phyloP scores from a whole-genome alignment of 768 basidiomycete genomes.

The Lanmaoa rubissima region DNA sequence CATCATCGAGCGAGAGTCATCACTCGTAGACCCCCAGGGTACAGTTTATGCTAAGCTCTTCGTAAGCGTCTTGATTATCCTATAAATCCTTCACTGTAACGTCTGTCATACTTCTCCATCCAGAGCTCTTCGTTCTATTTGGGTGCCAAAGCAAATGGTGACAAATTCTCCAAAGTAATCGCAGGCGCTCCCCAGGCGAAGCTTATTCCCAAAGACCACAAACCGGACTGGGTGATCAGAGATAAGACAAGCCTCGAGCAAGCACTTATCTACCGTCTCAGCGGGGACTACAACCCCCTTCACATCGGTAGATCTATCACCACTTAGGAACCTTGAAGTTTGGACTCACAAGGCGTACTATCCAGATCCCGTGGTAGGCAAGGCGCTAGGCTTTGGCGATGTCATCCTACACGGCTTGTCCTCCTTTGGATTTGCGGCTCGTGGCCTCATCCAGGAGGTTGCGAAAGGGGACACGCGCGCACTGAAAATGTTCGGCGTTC shows the following conservation, averaged over 20 bases:
- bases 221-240: slow-evolving; percentile 57
- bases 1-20: slow-evolving; percentile 61
- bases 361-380: slow-evolving; percentile 71
- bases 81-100: not conserved
- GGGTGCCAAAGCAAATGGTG: slow-evolving; percentile 61
- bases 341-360: not conserved
- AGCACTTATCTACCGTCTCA: slow-evolving; percentile 69
- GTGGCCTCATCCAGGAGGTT: slow-evolving; percentile 64
- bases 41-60: slow-evolving; percentile 61
- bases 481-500: slow-evolving; percentile 64
- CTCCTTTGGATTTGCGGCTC: slow-evolving; percentile 78
- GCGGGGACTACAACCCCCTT: slow-evolving; percentile 77
- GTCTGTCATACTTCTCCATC: not conserved
- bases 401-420: slow-evolving; percentile 85
- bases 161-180: slow-evolving; percentile 61
- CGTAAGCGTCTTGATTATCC: slow-evolving; percentile 34
- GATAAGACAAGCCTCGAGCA: slow-evolving; percentile 67
- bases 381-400: slow-evolving; percentile 74
- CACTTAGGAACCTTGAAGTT: not conserved
- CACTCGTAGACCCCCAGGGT: slow-evolving; percentile 62
- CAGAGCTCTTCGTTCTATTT: slow-evolving; percentile 69
- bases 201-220: slow-evolving; percentile 56
- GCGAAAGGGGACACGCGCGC: slow-evolving; percentile 60
- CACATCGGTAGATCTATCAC: slow-evolving; percentile 54
- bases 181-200: slow-evolving; percentile 60